phyloP scores from a whole-genome alignment of 352 stramenopile species.

The Globisporangium cylindrosporum region DNA sequence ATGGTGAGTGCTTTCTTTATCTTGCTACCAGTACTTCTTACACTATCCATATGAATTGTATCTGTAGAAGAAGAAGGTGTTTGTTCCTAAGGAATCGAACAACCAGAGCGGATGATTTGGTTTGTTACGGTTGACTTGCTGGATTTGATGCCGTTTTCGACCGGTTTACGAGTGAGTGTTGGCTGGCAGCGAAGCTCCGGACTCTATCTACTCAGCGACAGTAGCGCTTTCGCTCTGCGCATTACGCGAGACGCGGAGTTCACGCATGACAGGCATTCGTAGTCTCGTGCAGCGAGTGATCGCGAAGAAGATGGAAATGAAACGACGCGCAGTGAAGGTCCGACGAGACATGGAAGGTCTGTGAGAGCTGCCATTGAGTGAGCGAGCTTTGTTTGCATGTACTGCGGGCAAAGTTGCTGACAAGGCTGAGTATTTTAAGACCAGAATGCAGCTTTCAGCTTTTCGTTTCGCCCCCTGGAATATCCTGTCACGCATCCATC shows the following conservation, averaged over 20 bases:
- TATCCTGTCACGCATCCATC: background rate
- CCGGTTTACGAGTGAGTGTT: background rate
- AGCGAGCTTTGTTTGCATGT: background rate
- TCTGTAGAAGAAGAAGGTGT: constrained; percentile 61
- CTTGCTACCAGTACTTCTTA: background rate
- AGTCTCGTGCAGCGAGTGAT: background rate
- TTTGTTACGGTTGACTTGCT: background rate
- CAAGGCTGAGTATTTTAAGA: constrained; percentile 7
- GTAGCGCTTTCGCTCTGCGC: background rate
- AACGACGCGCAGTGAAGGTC: background rate
- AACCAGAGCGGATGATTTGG: constrained; percentile 16
- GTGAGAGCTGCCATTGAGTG: background rate
- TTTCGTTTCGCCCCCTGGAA: constrained; percentile 2
- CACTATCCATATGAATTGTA: background rate
- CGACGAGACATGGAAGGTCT: background rate
- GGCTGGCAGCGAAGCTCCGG: background rate
- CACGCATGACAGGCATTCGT: background rate
- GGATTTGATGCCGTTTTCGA: background rate
- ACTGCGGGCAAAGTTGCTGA: background rate
- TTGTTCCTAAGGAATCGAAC: constrained; percentile 49
- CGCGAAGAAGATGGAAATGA: background rate
- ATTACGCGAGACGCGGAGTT: background rate
- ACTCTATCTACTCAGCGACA: background rate
- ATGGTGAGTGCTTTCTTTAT: background rate
- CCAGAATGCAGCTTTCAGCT: background rate